Conservation (phyloP, 2,329 filamentous ascomycete genomes). For the Cladophialophora immunda region DNA sequence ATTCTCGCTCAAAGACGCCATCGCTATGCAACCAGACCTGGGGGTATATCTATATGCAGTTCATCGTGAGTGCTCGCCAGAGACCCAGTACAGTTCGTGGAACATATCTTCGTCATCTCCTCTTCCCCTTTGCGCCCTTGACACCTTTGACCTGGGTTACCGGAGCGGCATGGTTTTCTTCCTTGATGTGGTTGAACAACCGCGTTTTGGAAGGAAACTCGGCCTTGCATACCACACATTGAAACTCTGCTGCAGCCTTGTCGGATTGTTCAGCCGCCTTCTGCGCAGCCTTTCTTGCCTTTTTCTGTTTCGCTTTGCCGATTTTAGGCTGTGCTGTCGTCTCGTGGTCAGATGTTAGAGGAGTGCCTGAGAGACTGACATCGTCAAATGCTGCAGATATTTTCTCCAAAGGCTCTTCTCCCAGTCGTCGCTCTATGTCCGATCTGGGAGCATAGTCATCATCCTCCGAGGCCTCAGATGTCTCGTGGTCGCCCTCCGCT, state of each 20-base stretch:
- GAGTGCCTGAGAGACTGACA: slow-evolving; percentile 31
- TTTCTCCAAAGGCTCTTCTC: slow-evolving; percentile 27
- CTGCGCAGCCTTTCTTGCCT: slow-evolving; percentile 59
- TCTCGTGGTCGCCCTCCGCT: slow-evolving; percentile 26
- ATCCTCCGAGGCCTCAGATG: slow-evolving; percentile 45
- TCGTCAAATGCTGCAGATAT: slow-evolving; percentile 38
- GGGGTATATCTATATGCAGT: slow-evolving; percentile 13
- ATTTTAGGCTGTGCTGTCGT: slow-evolving; percentile 46
- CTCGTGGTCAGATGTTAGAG: slow-evolving; percentile 37
- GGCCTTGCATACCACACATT: slow-evolving; percentile 81
- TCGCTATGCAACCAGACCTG: slow-evolving; percentile 27
- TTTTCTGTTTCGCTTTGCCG: slow-evolving; percentile 64
- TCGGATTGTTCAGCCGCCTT: slow-evolving; percentile 37
- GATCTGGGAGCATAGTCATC: slow-evolving; percentile 56
- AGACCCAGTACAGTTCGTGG: neutral
- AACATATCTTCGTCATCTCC: slow-evolving; percentile 20
- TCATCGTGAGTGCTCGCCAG: neutral
- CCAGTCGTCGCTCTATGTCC: slow-evolving; percentile 51
- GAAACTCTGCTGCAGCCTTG: slow-evolving; percentile 56
- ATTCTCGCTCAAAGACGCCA: slow-evolving; percentile 18
- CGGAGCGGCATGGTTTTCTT: slow-evolving; percentile 68
- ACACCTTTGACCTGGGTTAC: slow-evolving; percentile 31
- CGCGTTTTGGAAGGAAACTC: slow-evolving; percentile 77
- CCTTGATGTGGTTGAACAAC: slow-evolving; percentile 76
- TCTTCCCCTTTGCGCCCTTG: slow-evolving; percentile 41